Percentiles rank a stretch among this genome's conserved stretches.
Evolutionary conservation across 2,329 filamentous ascomycete species (phyloP).

Genomic region (Cyphellophora europaea): DNA sequence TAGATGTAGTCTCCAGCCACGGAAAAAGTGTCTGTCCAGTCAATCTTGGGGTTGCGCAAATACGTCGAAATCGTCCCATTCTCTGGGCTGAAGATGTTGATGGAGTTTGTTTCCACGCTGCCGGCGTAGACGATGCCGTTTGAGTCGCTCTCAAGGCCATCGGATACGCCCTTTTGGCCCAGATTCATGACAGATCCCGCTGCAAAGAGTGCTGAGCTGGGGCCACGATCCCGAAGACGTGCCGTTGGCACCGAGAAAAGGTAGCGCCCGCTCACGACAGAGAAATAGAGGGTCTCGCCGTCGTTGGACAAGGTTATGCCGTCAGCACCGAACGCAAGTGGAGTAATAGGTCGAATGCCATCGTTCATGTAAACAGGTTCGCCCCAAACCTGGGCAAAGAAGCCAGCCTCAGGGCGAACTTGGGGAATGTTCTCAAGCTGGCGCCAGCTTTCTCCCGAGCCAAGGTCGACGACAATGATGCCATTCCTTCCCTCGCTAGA

Average conservation of each 20-base stretch:
- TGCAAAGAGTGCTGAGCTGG: conserved; percentile 33
- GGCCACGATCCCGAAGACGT: conserved; percentile 29
- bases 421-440: conserved; percentile 35
- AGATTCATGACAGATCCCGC: conserved; percentile 32
- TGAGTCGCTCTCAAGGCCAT: conserved; percentile 44
- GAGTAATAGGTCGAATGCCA: conserved; percentile 26
- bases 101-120: conserved; percentile 41
- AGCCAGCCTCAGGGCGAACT: conserved; percentile 35
- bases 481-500: conserved; percentile 39
- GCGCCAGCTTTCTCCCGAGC: conserved; percentile 39
- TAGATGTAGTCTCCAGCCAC: conserved; percentile 39
- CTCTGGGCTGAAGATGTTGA: conserved; percentile 36
- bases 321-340: conserved; percentile 37
- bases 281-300: conserved; percentile 38
- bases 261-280: conserved; percentile 33
- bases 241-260: conserved; percentile 38
- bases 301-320: conserved; percentile 43
- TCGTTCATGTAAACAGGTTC: conserved; percentile 34
- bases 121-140: conserved; percentile 41
- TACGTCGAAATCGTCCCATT: conserved; percentile 35
- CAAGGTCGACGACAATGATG: conserved; percentile 42
- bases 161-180: conserved; percentile 41
- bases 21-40: conserved; percentile 42
- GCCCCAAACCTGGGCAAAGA: conserved; percentile 41
- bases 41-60: conserved; percentile 37